phyloP scores from a whole-genome alignment of 768 basidiomycete species.

The Tricholomella constricta region DNA sequence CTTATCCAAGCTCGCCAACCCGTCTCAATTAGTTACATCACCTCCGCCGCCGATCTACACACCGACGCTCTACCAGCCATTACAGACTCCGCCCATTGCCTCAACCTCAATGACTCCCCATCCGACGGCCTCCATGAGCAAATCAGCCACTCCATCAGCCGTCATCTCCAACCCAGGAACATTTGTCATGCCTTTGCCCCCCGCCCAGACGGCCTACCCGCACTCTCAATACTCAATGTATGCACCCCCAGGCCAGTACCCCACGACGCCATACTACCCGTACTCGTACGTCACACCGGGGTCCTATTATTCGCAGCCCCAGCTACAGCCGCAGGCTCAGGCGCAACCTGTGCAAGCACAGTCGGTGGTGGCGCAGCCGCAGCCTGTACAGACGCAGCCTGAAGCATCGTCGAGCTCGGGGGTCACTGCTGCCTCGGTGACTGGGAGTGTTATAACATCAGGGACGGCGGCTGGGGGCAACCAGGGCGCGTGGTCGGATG shows the following conservation, averaged over 20 bases:
- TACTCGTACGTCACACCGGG: conserved; percentile 36
- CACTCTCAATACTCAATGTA: conserved; percentile 48
- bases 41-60: conserved; percentile 64
- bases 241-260: conserved; percentile 45
- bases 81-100: conserved; percentile 25
- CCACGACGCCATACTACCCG: conserved; percentile 65
- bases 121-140: conserved; percentile 29
- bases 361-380: conserved; percentile 10
- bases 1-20: conserved; percentile 64
- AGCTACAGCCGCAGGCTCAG: conserved; percentile 20
- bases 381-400: conserved; percentile 18
- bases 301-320: conserved; percentile 24
- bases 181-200: conserved; percentile 69
- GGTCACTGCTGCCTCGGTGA: conserved; percentile 24
- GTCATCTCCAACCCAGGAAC: conserved; percentile 73
- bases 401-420: conserved; percentile 24
- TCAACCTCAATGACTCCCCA: conserved; percentile 30
- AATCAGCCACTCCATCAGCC: conserved; percentile 38
- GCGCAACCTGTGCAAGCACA: neutral
- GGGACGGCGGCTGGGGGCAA: conserved; percentile 41
- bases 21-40: conserved; percentile 64
- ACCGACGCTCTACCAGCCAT: conserved; percentile 43
- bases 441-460: conserved; percentile 20
- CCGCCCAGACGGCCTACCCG: conserved; percentile 44
- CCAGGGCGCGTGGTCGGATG: conserved; percentile 78